Conservation (phyloP, 176 grass and related monocot genomes). For the Oryza meridionalis region DNA sequence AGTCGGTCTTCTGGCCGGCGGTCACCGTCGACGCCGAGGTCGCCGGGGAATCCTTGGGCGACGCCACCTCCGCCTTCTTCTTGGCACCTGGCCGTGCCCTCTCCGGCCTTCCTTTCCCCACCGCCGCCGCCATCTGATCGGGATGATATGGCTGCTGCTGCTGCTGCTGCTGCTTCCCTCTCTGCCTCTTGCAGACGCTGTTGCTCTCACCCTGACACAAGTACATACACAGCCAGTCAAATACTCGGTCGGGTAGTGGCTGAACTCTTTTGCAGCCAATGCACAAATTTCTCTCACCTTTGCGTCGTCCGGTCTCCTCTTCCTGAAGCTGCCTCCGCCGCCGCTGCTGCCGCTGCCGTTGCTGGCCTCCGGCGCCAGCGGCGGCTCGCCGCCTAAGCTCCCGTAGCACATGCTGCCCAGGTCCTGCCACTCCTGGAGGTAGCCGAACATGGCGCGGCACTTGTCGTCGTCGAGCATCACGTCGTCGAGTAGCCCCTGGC, state of each 20-base stretch:
- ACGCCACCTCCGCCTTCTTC: conserved; percentile 48
- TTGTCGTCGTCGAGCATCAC: conserved; percentile 45
- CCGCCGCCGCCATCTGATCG: neutral
- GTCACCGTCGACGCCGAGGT: conserved; percentile 9
- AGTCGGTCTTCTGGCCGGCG: conserved; percentile 62
- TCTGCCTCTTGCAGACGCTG: conserved; percentile 36
- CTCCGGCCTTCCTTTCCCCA: conserved; percentile 51
- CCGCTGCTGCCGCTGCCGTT: conserved; percentile 22
- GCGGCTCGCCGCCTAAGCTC: conserved; percentile 30
- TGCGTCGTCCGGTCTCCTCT: conserved; percentile 60
- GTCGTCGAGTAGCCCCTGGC: conserved; percentile 54
- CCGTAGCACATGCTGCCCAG: conserved; percentile 40
- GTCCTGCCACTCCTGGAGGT: conserved; percentile 67
- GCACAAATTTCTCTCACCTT: conserved; percentile 57
- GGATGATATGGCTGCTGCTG: conserved; percentile 22
- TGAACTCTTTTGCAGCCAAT: neutral
- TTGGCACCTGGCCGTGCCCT: conserved; percentile 34
- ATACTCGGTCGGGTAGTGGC: neutral
- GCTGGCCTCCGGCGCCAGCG: conserved; percentile 6
- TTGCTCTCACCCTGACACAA: conserved; percentile 31
- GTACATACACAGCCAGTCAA: conserved; percentile 24
- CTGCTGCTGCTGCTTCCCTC: conserved; percentile 45
- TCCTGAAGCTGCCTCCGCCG: conserved; percentile 32
- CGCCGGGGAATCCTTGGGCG: neutral
- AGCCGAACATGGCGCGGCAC: conserved; percentile 55